Percentiles rank a stretch among this genome's conserved stretches.
phyloP scores from a whole-genome alignment of 1,139 yeast species.

The Diutina ranongensis region DNA sequence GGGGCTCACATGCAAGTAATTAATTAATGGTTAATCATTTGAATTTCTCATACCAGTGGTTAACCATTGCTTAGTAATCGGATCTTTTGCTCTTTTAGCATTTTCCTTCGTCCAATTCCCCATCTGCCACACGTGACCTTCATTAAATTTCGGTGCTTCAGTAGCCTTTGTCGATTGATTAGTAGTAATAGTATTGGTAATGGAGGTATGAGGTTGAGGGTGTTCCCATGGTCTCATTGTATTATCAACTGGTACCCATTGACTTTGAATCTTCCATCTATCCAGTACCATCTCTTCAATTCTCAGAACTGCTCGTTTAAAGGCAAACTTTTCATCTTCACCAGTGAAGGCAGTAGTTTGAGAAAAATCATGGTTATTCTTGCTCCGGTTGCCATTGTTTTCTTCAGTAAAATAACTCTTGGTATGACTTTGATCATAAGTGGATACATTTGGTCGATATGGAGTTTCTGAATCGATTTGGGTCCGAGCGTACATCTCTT shows the following conservation, averaged over 20 bases:
- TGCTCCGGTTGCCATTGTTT: background rate
- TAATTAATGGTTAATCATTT: background rate
- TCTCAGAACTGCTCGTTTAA: conserved; percentile 59
- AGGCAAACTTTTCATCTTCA: conserved; percentile 70
- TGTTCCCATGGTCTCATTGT: conserved; percentile 55
- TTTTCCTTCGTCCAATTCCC: background rate
- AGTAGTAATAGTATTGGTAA: background rate
- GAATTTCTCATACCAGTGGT: background rate
- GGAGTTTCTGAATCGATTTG: conserved; percentile 50
- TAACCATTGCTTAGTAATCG: conserved; percentile 1
- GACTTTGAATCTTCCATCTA: conserved; percentile 15
- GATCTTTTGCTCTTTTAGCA: conserved; percentile 3
- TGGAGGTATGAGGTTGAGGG: background rate
- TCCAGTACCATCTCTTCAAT: conserved; percentile 48
- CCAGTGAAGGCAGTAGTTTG: conserved; percentile 43
- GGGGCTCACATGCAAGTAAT: background rate
- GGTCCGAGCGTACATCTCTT: conserved; percentile 61
- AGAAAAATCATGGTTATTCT: background rate
- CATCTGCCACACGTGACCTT: conserved; percentile 4
- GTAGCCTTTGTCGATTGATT: background rate
- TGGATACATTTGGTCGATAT: conserved; percentile 56
- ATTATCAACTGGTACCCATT: conserved; percentile 49
- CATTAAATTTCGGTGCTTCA: background rate
- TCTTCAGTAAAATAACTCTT: conserved; percentile 15
- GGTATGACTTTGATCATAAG: conserved; percentile 39